Percentiles rank a stretch among this genome's conserved stretches.
phyloP scores from a whole-genome alignment of 345 rosid genomes.

The Psidium guajava region DNA sequence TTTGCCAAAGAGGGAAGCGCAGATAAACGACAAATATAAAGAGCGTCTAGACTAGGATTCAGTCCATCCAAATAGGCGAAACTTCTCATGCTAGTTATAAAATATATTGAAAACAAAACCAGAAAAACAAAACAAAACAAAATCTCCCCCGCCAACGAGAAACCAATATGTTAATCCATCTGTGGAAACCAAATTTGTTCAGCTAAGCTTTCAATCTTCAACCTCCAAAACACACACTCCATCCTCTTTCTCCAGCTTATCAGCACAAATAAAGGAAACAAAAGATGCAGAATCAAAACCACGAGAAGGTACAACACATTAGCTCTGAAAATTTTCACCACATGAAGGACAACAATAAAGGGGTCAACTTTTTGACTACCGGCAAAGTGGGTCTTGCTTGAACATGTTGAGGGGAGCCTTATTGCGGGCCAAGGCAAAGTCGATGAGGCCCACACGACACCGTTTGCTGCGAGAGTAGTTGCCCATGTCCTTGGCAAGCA shows the following conservation, averaged over 20 bases:
- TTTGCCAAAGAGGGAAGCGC: neutral
- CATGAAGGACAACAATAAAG: neutral
- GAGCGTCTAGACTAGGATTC: neutral
- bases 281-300: no score
- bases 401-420: conserved; percentile 82
- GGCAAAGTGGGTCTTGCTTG: conserved; percentile 51
- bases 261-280: neutral
- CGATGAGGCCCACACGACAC: conserved; percentile 81
- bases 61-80: neutral
- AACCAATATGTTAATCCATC: neutral
- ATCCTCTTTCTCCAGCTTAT: neutral
- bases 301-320: no score
- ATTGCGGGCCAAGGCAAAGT: conserved; percentile 48
- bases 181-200: neutral
- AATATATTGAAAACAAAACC: neutral
- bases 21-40: neutral
- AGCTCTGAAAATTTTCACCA: no score
- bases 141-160: neutral
- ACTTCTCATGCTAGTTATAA: neutral
- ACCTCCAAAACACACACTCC: neutral
- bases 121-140: neutral
- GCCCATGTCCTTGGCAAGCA: conserved; percentile 52
- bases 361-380: conserved; percentile 24
- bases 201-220: neutral
- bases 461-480: conserved; percentile 63